Evolutionary conservation across 1,284 basidiomycete genomes (phyloP).

Genomic region (Apiotrichum siamense): DNA sequence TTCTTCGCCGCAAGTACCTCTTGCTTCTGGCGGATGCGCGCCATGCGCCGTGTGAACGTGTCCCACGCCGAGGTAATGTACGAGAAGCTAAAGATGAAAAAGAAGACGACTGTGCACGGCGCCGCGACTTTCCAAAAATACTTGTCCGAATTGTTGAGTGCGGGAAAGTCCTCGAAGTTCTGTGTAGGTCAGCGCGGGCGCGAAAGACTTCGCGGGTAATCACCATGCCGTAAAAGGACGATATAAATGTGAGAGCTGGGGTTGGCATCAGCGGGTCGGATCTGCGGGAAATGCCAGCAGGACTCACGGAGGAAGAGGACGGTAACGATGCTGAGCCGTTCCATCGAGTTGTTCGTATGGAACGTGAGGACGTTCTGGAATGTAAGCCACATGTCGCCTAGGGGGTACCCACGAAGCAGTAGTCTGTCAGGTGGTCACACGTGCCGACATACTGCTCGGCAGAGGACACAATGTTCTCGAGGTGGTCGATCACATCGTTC

Average conservation of each 20-base stretch:
- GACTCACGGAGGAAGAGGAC: slow-evolving; percentile 47
- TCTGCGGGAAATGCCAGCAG: neutral
- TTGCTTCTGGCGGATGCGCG: neutral
- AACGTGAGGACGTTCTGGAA: slow-evolving; percentile 42
- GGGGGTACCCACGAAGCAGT: slow-evolving; percentile 39
- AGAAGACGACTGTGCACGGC: slow-evolving; percentile 41
- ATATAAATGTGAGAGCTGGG: slow-evolving; percentile 27
- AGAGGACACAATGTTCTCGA: slow-evolving; percentile 42
- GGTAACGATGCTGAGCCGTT: slow-evolving; percentile 45
- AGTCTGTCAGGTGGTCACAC: slow-evolving; percentile 46
- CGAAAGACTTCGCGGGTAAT: neutral
- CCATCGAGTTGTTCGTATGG: slow-evolving; percentile 47
- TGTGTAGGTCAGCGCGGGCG: neutral
- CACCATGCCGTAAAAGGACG: slow-evolving; percentile 39
- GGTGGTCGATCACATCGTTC: slow-evolving; percentile 44
- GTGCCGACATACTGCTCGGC: slow-evolving; percentile 45
- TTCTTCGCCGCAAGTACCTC: neutral
- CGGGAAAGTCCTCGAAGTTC: slow-evolving; percentile 38
- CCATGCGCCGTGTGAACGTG: slow-evolving; percentile 26
- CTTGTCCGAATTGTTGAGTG: slow-evolving; percentile 28
- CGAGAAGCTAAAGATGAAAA: slow-evolving; percentile 41
- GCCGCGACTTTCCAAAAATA: slow-evolving; percentile 47
- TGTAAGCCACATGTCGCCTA: neutral
- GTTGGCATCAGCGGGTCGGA: slow-evolving; percentile 4
- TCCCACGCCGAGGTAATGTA: slow-evolving; percentile 33